Conservation (phyloP, 108 stramenopile species). For the Cyclotella choctawhatcheeana region DNA sequence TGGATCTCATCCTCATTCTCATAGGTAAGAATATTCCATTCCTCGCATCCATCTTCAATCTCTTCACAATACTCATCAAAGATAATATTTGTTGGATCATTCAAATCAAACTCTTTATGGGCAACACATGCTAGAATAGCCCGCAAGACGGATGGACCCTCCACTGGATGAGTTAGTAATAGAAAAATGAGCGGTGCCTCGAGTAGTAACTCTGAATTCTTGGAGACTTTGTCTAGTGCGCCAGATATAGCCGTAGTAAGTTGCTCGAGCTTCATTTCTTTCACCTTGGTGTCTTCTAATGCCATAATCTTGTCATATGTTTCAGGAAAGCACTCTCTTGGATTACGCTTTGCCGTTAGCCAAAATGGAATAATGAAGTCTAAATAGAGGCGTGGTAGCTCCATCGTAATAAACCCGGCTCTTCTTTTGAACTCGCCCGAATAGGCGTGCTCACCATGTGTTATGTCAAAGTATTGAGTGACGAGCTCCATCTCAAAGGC, state of each 20-base stretch:
- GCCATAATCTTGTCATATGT: neutral
- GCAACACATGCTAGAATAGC: neutral
- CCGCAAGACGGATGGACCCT: neutral
- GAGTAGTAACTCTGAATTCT: constrained; percentile 4
- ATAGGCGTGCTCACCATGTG: neutral
- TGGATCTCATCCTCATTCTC: neutral
- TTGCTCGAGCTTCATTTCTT: neutral
- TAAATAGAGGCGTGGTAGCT: neutral
- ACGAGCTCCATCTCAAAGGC: constrained; percentile 8
- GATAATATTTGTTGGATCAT: neutral
- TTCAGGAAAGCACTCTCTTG: neutral
- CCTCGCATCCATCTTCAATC: neutral
- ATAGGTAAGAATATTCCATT: neutral
- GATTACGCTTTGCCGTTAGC: neutral
- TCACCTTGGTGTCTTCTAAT: neutral
- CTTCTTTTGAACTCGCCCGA: neutral
- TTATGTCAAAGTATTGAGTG: constrained; percentile 5
- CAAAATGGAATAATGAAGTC: constrained; percentile 10
- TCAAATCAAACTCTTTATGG: neutral
- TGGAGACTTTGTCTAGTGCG: neutral
- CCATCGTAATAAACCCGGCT: neutral
- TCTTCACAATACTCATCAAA: neutral
- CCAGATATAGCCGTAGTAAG: neutral
- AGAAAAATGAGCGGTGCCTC: constrained; percentile 2
- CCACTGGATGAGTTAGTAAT: constrained; percentile 2